Conservation (phyloP, 2,329 filamentous ascomycete species). For the Phialophora tarda region DNA sequence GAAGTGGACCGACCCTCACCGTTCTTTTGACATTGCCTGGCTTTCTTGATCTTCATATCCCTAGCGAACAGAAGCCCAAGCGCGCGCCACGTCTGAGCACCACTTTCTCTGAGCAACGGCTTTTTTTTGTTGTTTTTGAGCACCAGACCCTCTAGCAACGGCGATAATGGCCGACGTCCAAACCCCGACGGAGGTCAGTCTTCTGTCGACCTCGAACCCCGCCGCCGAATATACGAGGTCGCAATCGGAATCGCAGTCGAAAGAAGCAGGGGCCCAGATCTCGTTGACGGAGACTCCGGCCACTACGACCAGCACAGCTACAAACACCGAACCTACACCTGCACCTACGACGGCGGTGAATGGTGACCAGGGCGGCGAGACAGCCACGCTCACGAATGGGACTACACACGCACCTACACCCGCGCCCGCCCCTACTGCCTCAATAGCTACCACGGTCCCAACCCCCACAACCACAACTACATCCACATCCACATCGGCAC, state of each 20-base stretch:
- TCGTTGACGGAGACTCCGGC: conserved; percentile 4
- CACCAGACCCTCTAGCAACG: neutral
- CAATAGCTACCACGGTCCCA: conserved; percentile 5
- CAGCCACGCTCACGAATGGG: conserved; percentile 17
- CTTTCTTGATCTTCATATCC: neutral
- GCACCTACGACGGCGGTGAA: conserved; percentile 13
- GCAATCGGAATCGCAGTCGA: conserved; percentile 3
- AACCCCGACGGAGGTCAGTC: conserved; percentile 31
- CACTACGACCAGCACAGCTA: conserved; percentile 16
- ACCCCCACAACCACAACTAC: conserved; percentile 3
- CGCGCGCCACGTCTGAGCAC: neutral
- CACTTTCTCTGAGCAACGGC: neutral
- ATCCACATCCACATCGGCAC: conserved; percentile 1
- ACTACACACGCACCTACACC: conserved; percentile 9
- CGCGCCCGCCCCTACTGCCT: conserved; percentile 5
- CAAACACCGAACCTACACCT: conserved; percentile 8
- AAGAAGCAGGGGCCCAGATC: conserved; percentile 24
- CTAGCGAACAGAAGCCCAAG: neutral
- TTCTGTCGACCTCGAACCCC: conserved; percentile 26
- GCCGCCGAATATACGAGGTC: conserved; percentile 8
- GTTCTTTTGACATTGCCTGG: neutral
- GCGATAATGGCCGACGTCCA: conserved; percentile 34
- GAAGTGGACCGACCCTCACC: neutral
- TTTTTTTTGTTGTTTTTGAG: neutral
- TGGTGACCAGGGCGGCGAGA: conserved; percentile 3